Percentiles rank a stretch among this genome's conserved stretches.
Conservation (phyloP, 2,329 filamentous ascomycete genomes). For the Fusarium penzigii region DNA sequence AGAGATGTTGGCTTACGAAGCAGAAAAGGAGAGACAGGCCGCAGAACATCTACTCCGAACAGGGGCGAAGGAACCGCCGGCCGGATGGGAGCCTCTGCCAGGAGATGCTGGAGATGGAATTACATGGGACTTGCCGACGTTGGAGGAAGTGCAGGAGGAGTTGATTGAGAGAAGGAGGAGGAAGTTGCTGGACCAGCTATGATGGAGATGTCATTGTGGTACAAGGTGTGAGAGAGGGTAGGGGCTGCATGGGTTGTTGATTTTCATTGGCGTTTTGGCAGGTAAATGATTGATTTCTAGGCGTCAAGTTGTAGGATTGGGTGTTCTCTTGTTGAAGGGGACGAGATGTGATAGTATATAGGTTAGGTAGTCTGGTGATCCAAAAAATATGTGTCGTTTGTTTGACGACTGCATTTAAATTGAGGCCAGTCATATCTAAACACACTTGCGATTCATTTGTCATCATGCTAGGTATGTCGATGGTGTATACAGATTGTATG, state of each 20-base stretch:
- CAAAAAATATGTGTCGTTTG: no score
- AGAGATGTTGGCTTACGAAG: slow-evolving; percentile 77
- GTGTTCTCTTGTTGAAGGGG: not conserved
- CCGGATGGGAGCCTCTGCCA: slow-evolving; percentile 82
- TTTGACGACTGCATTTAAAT: no score
- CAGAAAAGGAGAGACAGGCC: slow-evolving; percentile 79
- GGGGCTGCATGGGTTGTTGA: not conserved
- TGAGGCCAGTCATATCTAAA: no score
- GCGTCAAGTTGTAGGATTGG: not conserved
- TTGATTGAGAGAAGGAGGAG: slow-evolving; percentile 82
- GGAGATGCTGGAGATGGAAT: slow-evolving; percentile 84
- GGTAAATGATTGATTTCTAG: not conserved
- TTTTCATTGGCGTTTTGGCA: not conserved
- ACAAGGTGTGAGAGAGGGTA: not conserved
- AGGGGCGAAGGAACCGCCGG: slow-evolving; percentile 57
- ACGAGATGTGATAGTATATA: not conserved
- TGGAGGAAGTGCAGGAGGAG: slow-evolving; percentile 94
- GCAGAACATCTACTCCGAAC: slow-evolving; percentile 65
- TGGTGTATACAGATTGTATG: no score
- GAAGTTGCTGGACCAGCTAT: slow-evolving; percentile 81
- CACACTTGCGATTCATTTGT: no score
- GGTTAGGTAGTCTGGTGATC: not conserved
- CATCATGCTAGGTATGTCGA: no score
- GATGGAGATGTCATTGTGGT: slow-evolving; percentile 7
- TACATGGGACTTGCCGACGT: slow-evolving; percentile 78